phyloP scores from a whole-genome alignment of 2,329 filamentous ascomycete species.

The Colletotrichum phormii region DNA sequence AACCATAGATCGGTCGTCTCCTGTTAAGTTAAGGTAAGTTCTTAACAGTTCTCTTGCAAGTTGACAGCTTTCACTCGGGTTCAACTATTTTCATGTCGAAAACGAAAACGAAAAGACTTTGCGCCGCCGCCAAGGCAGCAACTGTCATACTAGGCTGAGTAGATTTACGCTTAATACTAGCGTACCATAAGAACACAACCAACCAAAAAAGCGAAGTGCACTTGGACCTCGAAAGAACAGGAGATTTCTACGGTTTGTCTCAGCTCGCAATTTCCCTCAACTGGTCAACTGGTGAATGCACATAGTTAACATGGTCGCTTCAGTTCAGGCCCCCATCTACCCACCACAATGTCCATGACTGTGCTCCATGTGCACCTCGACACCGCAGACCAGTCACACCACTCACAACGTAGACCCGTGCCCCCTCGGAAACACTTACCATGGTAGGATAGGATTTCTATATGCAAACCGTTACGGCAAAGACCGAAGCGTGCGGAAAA shows the following conservation, averaged over 20 bases:
- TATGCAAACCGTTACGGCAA: background rate
- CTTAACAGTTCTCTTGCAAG: background rate
- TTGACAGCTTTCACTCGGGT: background rate
- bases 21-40: background rate
- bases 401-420: too few species aligned
- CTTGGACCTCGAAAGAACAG: background rate
- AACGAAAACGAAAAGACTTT: background rate
- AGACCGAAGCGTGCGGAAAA: background rate
- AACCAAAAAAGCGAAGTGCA: background rate
- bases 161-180: background rate
- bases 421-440: background rate
- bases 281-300: background rate
- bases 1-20: background rate
- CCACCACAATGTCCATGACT: too few species aligned
- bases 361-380: too few species aligned
- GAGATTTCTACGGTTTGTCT: background rate
- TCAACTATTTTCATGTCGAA: background rate
- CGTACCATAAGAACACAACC: background rate
- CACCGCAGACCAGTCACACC: too few species aligned
- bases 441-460: background rate
- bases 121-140: background rate
- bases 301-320: too few species aligned
- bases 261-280: background rate
- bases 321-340: too few species aligned
- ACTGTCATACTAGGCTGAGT: background rate